A percentile compares a stretch with the other conserved stretches of the same genome.
These are phyloP conservation scores for Kodamaea jinghongensis DNA, from an alignment of 805 yeast species.

Conservation along the genomic window DNA sequence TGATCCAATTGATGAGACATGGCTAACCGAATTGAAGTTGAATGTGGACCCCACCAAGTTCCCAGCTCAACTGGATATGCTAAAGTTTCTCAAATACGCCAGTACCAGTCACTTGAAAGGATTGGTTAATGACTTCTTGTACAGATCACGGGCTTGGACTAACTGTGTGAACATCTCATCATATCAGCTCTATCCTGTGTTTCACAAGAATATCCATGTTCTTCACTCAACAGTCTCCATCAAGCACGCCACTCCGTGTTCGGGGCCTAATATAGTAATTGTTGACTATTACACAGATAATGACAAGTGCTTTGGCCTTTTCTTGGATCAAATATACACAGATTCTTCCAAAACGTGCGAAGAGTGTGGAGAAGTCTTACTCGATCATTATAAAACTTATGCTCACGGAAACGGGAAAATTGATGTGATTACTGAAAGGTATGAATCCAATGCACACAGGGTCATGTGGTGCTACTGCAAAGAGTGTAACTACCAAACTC, in stretches of 20 bases:
- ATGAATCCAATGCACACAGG: conserved; percentile 49
- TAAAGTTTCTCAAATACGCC: conserved; percentile 35
- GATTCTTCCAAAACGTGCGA: conserved; percentile 68
- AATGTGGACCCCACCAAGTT: conserved; percentile 26
- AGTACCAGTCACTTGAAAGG: conserved; percentile 36
- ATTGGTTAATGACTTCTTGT: conserved; percentile 50
- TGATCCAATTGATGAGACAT: conserved; percentile 24
- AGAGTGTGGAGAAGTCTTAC: conserved; percentile 71
- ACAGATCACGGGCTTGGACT: conserved; percentile 48
- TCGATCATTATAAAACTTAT: conserved; percentile 80
- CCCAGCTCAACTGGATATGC: conserved; percentile 37
- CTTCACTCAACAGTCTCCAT: conserved; percentile 80
- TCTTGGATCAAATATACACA: conserved; percentile 72
- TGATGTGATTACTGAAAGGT: conserved; percentile 67
- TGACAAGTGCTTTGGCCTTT: conserved; percentile 87
- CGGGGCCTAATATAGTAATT: conserved; percentile 82
- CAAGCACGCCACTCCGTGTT: conserved; percentile 85
- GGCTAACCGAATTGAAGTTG: conserved; percentile 26
- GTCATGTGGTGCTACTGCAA: conserved; percentile 92
- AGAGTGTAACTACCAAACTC: conserved; percentile 69
- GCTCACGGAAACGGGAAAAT: conserved; percentile 86
- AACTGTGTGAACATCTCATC: conserved; percentile 34
- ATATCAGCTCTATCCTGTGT: conserved; percentile 42
- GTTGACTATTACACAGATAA: conserved; percentile 89
- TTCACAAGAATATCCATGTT: conserved; percentile 76